Evolutionary conservation across 2,329 filamentous ascomycete genomes (phyloP).

Genomic region (Penicillium sp.): DNA sequence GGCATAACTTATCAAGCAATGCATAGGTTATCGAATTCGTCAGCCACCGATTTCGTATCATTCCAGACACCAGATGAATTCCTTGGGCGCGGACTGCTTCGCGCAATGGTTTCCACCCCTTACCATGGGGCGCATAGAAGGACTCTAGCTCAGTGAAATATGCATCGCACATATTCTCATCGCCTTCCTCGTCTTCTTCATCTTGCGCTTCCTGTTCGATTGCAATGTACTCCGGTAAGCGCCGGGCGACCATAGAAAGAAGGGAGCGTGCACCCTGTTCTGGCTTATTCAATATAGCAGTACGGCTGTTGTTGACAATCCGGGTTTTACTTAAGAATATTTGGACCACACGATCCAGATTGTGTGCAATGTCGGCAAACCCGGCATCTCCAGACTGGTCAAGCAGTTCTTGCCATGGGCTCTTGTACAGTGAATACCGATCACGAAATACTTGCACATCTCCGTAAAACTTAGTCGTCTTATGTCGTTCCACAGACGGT

Average conservation of each 20-base stretch:
- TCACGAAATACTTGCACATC: constrained; percentile 27
- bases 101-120: constrained; percentile 43
- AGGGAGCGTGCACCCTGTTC: constrained; percentile 36
- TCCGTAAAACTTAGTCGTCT: neutral
- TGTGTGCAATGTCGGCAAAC: constrained; percentile 37
- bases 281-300: neutral
- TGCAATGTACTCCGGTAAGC: constrained; percentile 41
- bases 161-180: constrained; percentile 42
- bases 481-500: constrained; percentile 10
- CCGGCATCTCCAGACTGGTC: constrained; percentile 33
- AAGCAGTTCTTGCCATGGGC: constrained; percentile 37
- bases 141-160: constrained; percentile 45
- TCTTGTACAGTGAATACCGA: constrained; percentile 30
- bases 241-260: constrained; percentile 37
- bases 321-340: constrained; percentile 40
- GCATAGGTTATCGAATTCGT: constrained; percentile 31
- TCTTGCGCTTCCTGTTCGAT: constrained; percentile 39
- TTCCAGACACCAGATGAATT: constrained; percentile 37
- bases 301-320: constrained; percentile 6
- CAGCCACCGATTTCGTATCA: constrained; percentile 39
- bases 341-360: constrained; percentile 36
- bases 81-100: constrained; percentile 44
- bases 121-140: constrained; percentile 35
- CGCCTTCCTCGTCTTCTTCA: constrained; percentile 31
- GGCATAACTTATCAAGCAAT: constrained; percentile 34